phyloP scores from a whole-genome alignment of 345 rosid genomes.

The Aethionema arabicum region DNA sequence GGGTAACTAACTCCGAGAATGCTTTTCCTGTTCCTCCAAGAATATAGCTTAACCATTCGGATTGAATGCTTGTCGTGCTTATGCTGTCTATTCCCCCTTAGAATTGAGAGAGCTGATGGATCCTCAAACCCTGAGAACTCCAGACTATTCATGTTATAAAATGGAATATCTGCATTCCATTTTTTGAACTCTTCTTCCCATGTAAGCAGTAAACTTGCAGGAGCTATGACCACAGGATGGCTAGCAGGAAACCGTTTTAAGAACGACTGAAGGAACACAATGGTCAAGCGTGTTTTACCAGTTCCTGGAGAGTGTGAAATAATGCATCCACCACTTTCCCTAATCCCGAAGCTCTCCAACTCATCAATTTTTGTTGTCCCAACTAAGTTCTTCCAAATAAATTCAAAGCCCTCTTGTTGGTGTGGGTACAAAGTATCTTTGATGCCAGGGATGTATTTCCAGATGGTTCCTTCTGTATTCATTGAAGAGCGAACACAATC shows the following conservation, averaged over 20 bases:
- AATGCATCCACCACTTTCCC: conserved; percentile 56
- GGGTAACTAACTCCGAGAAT: conserved; percentile 62
- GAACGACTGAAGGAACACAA: conserved; percentile 64
- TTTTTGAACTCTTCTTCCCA: conserved; percentile 79
- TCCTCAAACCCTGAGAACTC: conserved; percentile 49
- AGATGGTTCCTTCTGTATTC: conserved; percentile 53
- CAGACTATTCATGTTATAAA: conserved; percentile 54
- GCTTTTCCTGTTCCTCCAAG: conserved; percentile 57
- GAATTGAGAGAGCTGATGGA: conserved; percentile 26
- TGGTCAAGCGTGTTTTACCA: conserved; percentile 79
- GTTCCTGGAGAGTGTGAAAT: conserved; percentile 88
- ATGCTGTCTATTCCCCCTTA: conserved; percentile 1
- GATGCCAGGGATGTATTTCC: conserved; percentile 65
- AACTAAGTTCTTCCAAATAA: conserved; percentile 72
- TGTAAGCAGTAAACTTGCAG: conserved; percentile 55
- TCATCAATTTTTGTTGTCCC: conserved; percentile 62
- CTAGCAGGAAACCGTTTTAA: conserved; percentile 50
- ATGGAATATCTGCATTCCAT: conserved; percentile 59
- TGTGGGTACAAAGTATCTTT: conserved; percentile 52
- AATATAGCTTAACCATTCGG: conserved; percentile 58
- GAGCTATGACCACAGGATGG: conserved; percentile 72
- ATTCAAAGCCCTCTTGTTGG: conserved; percentile 79
- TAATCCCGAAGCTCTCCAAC: conserved; percentile 36
- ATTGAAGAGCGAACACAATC: conserved; percentile 8
- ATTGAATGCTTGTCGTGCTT: conserved; percentile 2